These are phyloP conservation scores for Myrica gale DNA, from an alignment of 306 rosid species.

Conservation along the genomic window DNA sequence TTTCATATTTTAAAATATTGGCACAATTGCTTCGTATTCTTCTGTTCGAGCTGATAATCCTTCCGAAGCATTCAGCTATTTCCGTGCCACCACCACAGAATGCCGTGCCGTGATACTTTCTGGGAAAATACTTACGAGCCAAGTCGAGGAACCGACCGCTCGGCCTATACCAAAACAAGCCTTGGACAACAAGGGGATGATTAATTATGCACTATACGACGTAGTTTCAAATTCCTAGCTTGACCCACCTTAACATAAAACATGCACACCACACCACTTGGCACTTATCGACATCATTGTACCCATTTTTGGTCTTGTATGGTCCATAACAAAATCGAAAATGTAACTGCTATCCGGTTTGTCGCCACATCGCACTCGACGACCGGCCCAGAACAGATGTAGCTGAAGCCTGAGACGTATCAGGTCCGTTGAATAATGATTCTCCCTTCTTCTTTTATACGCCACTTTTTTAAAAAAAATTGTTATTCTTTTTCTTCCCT, in stretches of 20 bases:
- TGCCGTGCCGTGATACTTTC: too few species aligned
- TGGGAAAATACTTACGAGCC: not conserved
- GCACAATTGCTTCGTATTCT: too few species aligned
- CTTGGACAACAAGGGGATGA: not conserved
- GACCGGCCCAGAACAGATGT: constrained; percentile 1
- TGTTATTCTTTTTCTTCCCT: not conserved
- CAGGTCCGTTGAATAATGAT: constrained; percentile 6
- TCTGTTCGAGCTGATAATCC: too few species aligned
- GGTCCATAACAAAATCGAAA: not conserved
- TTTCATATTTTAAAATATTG: too few species aligned
- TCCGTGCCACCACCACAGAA: too few species aligned
- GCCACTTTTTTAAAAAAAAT: not conserved
- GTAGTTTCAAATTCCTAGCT: not conserved
- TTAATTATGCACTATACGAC: not conserved
- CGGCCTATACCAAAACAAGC: not conserved
- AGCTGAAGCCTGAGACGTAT: not conserved
- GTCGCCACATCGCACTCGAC: not conserved
- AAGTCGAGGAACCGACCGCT: not conserved
- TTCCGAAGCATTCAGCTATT: too few species aligned
- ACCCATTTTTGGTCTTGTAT: not conserved
- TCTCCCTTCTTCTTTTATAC: not conserved
- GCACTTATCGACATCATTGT: constrained; percentile 1
- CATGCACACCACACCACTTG: constrained; percentile 3
- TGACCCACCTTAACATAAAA: not conserved
- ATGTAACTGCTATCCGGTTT: not conserved